Evolutionary conservation across 768 basidiomycete species (phyloP).

Genomic region (Tephrocybe sp.): DNA sequence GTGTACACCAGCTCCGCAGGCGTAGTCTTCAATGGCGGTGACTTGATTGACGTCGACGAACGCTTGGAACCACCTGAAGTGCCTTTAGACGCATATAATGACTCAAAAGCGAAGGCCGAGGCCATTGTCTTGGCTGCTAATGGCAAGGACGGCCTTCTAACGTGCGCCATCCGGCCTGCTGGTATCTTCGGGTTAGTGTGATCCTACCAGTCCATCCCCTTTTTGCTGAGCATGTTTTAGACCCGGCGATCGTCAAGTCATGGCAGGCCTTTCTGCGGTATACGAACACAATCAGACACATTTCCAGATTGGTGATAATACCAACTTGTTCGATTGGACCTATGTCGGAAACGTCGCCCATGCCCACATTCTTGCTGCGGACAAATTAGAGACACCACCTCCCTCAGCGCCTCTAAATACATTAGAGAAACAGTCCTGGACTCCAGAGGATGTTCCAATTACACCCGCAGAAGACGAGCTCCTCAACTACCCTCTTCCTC

Average conservation of each 20-base stretch:
- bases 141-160: slow-evolving; percentile 77
- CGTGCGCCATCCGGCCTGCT: slow-evolving; percentile 87
- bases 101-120: slow-evolving; percentile 90
- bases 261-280: slow-evolving; percentile 76
- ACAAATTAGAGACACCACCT: slow-evolving; percentile 65
- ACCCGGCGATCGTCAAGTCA: slow-evolving; percentile 87
- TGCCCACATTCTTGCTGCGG: slow-evolving; percentile 91
- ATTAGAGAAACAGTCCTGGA: slow-evolving; percentile 31
- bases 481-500: slow-evolving; percentile 51
- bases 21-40: slow-evolving; percentile 80
- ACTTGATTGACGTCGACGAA: slow-evolving; percentile 87
- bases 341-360: slow-evolving; percentile 95
- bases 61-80: slow-evolving; percentile 70
- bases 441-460: slow-evolving; percentile 37
- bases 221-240: slow-evolving; percentile 34
- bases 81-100: slow-evolving; percentile 89
- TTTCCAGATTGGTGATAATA: slow-evolving; percentile 92
- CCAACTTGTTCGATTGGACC: slow-evolving; percentile 93
- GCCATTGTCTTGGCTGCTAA: slow-evolving; percentile 82
- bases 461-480: slow-evolving; percentile 38
- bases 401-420: slow-evolving; percentile 38
- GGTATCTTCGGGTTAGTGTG: slow-evolving; percentile 88
- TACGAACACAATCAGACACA: slow-evolving; percentile 82
- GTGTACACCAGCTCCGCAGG: slow-evolving; percentile 95
- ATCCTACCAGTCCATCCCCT: not conserved